Base-by-base conservation (phyloP, 805 yeast genomes). In the Kluyveromyces wickerhamii region DNA sequence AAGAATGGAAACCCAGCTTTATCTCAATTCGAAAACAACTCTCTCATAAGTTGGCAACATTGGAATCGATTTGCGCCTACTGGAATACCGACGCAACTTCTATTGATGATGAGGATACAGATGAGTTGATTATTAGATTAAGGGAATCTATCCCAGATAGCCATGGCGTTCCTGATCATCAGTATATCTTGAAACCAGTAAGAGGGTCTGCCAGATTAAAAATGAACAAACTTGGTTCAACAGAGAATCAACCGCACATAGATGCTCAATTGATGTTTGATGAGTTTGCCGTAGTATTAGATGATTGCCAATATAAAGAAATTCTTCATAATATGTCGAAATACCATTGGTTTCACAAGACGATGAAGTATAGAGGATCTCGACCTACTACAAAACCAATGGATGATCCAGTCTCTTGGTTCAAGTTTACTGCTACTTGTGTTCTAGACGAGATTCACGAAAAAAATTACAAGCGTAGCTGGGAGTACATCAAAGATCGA, bases 281-380 rank as follows among this genome's bases (percentile, higher is more conserved):
- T 34, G 94, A 92, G 51, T 79, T 94, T 48, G 82, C 94, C n/a
- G 63, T 94, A 10, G 85, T 80, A 36, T 64, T 92, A 38, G 92
- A 89, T 53, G 77, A 89, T 37, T 71, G 72, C 34, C 96, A 89
- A 54, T 92, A 92, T 55, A 69, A 81, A 26, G 92, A 84, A 51
- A 67, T 85, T 2, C 63, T 94, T 22, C 74, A 83, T 68, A 78
- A 94, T 1, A 76, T 88, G 5, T 83, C 95, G 2, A 77, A 79
- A 41, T 75, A 85, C 51, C 86, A 83, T 42, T 74, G 89, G 73
- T 82, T 75, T 48, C 66, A 73, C 45, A 78, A 77, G 42, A 83
- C 95, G 0, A 76, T 77, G 42, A 82, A 77, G 51, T 88, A 79
- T 53, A 72, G 84, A 45, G 74, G 69, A 37, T 63, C 71, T 37